Evolutionary conservation across 2,329 filamentous ascomycete species (phyloP), one percentile per base, ranked within the genome.

Genomic region (Neurospora sp.): DNA sequence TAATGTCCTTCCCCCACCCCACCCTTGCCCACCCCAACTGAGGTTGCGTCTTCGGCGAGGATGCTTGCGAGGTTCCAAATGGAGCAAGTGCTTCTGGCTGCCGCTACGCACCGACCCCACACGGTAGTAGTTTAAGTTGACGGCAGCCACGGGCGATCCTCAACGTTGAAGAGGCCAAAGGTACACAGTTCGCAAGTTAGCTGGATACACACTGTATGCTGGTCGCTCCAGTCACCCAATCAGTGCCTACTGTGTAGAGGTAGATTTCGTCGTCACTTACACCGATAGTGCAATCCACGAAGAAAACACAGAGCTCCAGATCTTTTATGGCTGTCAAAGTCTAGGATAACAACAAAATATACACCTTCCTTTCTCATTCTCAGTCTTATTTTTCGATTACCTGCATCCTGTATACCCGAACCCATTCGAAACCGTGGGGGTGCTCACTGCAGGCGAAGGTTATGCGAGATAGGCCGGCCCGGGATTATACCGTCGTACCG

Each of bases 71-170:
- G 65, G 11, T 73, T 74, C 67, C 74, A 33, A 28, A 67, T 37
- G 66, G 67, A 41, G 69, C 12, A 62, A 69, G 65, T 62, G 52
- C 52, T 62, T 62, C 23, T 62, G 23, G 12, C 12, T 57, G 23
- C 52, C 52, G 23, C 23, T 33, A 15, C 11, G 19, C 46, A 28
- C 46, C 12, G 19, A 23, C 67, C 52, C 70, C 62, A 71, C n/a
- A 67, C 41, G 52, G 67, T 68, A 37, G 41, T 66, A 72, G 69
- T 68, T 72, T 71, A 74, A 72, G 70, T 70, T 71, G 67, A 73
- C 73, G 70, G 72, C 73, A 72, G 69, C 68, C 67, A 65, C 69
- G 4, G 28, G 28, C 28, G 38, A 41, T 33, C 67, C 62, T 28
- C 68, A 52, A 40, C 70, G 67, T 41, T 43, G 41, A 66, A 6